These are phyloP conservation scores for Tetraselmis striata DNA, from an alignment of 139 green algal species.

Conservation along the genomic window DNA sequence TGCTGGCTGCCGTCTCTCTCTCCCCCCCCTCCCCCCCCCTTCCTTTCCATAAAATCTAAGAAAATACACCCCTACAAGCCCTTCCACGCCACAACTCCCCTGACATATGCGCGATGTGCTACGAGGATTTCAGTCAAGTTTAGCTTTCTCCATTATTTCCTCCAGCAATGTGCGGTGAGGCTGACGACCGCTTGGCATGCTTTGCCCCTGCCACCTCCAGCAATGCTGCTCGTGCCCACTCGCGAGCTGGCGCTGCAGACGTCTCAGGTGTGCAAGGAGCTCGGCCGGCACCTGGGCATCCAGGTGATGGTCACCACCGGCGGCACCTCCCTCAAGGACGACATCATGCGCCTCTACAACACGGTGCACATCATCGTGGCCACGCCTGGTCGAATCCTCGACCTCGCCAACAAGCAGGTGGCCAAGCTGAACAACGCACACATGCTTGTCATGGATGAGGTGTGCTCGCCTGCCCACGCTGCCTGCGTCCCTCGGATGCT, in stretches of 20 bases:
- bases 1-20: too few species aligned
- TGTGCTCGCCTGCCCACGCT: too few species aligned
- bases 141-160: too few species aligned
- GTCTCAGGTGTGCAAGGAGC: conserved; percentile 92
- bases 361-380: conserved; percentile 83
- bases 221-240: conserved; percentile 94
- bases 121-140: too few species aligned
- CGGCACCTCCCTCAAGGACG: conserved; percentile 91
- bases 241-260: conserved; percentile 97
- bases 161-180: too few species aligned
- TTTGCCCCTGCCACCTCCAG: conserved; percentile 49
- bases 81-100: too few species aligned
- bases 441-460: conserved; percentile 96
- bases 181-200: too few species aligned
- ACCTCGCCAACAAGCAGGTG: conserved; percentile 91
- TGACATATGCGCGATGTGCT: too few species aligned
- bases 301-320: conserved; percentile 97
- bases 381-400: conserved; percentile 94
- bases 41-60: too few species aligned
- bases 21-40: too few species aligned
- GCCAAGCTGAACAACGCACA: conserved; percentile 80
- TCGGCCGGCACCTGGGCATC: conserved; percentile 87
- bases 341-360: conserved; percentile 96
- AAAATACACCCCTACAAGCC: too few species aligned
- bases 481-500: too few species aligned